phyloP scores from a whole-genome alignment of 495 filamentous ascomycete species.

The Podospora anserina region DNA sequence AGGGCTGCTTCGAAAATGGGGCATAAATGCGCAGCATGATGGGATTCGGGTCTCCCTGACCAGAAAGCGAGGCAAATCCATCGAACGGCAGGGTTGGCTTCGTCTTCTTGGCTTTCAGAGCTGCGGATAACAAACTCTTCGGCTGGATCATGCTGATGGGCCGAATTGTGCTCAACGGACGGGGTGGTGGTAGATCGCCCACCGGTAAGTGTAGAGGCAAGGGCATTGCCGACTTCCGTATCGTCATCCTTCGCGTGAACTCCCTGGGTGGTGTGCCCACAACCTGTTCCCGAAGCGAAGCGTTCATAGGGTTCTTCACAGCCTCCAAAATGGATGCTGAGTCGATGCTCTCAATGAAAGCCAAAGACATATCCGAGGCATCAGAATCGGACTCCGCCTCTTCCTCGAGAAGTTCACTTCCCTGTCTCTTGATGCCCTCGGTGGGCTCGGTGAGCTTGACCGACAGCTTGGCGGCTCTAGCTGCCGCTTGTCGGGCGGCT shows the following conservation, averaged over 20 bases:
- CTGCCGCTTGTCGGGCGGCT: slow-evolving; percentile 36
- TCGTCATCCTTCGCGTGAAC: slow-evolving; percentile 48
- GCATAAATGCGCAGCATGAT: slow-evolving; percentile 82
- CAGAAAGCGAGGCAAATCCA: slow-evolving; percentile 78
- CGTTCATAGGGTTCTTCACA: slow-evolving; percentile 47
- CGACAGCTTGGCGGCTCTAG: slow-evolving; percentile 35
- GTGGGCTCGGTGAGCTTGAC: slow-evolving; percentile 42
- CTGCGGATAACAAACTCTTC: slow-evolving; percentile 63
- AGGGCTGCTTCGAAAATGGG: slow-evolving; percentile 71
- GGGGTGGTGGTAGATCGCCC: slow-evolving; percentile 82
- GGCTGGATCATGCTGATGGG: slow-evolving; percentile 83
- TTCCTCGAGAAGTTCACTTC: slow-evolving; percentile 55
- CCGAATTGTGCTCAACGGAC: slow-evolving; percentile 77
- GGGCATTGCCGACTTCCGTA: slow-evolving; percentile 42
- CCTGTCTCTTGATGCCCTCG: slow-evolving; percentile 42
- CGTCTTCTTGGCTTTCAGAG: slow-evolving; percentile 71
- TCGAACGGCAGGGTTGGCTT: slow-evolving; percentile 83
- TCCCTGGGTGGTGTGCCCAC: slow-evolving; percentile 55
- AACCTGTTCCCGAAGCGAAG: slow-evolving; percentile 48
- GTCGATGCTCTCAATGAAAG: slow-evolving; percentile 53
- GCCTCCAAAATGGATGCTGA: slow-evolving; percentile 52
- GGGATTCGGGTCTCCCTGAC: slow-evolving; percentile 77
- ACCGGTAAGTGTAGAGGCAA: slow-evolving; percentile 55
- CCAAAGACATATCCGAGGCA: slow-evolving; percentile 52
- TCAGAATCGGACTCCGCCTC: slow-evolving; percentile 57